phyloP scores from a whole-genome alignment of 192 early-diverging fungal species.

The Coemansia sp. region DNA sequence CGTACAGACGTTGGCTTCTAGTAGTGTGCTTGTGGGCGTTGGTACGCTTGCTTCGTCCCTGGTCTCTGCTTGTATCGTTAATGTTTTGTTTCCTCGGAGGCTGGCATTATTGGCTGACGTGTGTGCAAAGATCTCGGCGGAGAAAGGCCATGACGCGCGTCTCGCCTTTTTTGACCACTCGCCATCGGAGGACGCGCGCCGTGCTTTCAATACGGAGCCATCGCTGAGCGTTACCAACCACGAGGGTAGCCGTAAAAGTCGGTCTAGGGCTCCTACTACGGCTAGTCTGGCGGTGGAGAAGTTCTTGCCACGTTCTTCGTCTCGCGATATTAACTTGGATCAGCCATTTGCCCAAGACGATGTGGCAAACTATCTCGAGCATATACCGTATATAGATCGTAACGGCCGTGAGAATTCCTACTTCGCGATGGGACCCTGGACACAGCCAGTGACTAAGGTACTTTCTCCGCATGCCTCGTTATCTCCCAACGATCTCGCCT shows the following conservation, averaged over 20 bases:
- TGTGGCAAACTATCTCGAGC: slow-evolving; percentile 27
- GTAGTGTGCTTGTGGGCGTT: slow-evolving; percentile 39
- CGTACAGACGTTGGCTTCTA: slow-evolving; percentile 18
- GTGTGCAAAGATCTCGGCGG: slow-evolving; percentile 22
- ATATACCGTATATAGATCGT: slow-evolving; percentile 54
- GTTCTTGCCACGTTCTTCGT: slow-evolving; percentile 10
- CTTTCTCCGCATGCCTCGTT: slow-evolving; percentile 7
- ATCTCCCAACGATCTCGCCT: slow-evolving; percentile 3
- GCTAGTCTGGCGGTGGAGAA: slow-evolving; percentile 54
- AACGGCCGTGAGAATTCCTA: slow-evolving; percentile 45
- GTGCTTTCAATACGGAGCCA: neutral
- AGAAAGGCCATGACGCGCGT: slow-evolving; percentile 20
- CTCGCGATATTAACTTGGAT: slow-evolving; percentile 1
- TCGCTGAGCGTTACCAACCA: slow-evolving; percentile 24
- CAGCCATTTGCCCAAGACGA: neutral
- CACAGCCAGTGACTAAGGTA: slow-evolving; percentile 30
- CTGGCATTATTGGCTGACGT: slow-evolving; percentile 21
- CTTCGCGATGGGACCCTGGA: slow-evolving; percentile 52
- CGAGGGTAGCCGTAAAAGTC: slow-evolving; percentile 18
- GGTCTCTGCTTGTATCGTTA: slow-evolving; percentile 17
- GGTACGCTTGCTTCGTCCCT: slow-evolving; percentile 43
- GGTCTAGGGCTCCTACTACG: slow-evolving; percentile 45
- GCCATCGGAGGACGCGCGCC: neutral
- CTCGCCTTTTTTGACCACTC: slow-evolving; percentile 31
- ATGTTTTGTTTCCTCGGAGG: slow-evolving; percentile 31